Conservation (phyloP, 2,329 filamentous ascomycete species). For the Diaporthe sp. region DNA sequence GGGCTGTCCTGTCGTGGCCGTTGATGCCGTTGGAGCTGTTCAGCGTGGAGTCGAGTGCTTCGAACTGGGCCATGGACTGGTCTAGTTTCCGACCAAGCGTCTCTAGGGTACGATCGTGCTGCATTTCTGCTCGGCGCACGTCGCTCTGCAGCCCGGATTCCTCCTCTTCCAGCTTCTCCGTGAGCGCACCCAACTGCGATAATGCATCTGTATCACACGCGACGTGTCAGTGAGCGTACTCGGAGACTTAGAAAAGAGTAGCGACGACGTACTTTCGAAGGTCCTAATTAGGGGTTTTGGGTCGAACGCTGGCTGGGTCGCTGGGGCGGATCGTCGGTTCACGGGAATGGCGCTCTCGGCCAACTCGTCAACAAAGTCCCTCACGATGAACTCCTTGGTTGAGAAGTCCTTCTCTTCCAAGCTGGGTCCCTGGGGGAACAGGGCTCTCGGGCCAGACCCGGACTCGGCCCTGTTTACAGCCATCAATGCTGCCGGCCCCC, state of each 20-base stretch:
- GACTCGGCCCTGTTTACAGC: slow-evolving; percentile 52
- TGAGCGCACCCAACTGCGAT: slow-evolving; percentile 77
- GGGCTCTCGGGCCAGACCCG: slow-evolving; percentile 67
- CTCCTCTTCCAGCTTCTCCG: slow-evolving; percentile 87
- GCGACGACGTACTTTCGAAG: slow-evolving; percentile 77
- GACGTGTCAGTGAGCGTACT: slow-evolving; percentile 46
- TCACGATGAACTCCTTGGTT: slow-evolving; percentile 94
- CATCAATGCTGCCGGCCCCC: slow-evolving; percentile 58
- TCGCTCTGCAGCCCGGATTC: slow-evolving; percentile 93
- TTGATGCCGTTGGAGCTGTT: slow-evolving; percentile 68
- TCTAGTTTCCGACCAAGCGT: slow-evolving; percentile 91
- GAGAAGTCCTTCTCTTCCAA: slow-evolving; percentile 93
- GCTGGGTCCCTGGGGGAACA: slow-evolving; percentile 83
- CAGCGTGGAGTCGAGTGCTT: slow-evolving; percentile 87
- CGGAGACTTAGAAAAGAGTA: not conserved
- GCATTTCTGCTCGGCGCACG: slow-evolving; percentile 89
- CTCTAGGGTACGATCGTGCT: slow-evolving; percentile 92
- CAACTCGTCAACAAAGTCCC: slow-evolving; percentile 95
- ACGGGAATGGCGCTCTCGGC: slow-evolving; percentile 87
- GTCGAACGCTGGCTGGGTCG: slow-evolving; percentile 78
- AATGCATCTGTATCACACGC: slow-evolving; percentile 66
- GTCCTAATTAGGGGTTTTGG: slow-evolving; percentile 96
- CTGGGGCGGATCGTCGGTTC: slow-evolving; percentile 82
- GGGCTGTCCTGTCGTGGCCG: slow-evolving; percentile 62
- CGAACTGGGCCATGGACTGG: slow-evolving; percentile 91